Base-by-base conservation (phyloP, 2,329 filamentous ascomycete genomes). In the Gaeumannomyces tritici region DNA sequence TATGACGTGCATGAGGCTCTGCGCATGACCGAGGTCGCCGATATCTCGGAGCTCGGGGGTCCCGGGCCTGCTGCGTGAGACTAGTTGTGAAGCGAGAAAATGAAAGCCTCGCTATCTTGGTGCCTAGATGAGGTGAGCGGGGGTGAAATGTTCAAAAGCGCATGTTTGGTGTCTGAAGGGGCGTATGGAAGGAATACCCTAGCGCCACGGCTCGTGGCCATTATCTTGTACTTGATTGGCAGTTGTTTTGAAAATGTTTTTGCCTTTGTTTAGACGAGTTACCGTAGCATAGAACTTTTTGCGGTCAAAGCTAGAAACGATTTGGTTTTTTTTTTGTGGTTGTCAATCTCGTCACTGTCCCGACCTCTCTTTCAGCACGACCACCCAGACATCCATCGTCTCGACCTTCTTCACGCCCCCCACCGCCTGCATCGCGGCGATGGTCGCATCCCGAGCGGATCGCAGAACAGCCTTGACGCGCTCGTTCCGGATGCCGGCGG, bases 1-100 rank as follows among this genome's bases (percentile, higher is more conserved):
- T 80, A 83, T 28, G 88, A 90, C 67, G 92, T 98, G 1, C 87
- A 92, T 61, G 90, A 96, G 72, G 95, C 95, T 2, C 74, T 99
- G 68, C 83, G 87, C 61, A 77, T 93, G 78, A 91, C 89, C 0
- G 93, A 97, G 76, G 47, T 13, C 4, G 26, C 59, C 47, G 47
- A 35, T 13, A 18, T n/a, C 27, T 47, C 35, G n/a, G 59, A 61
- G 26, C 11, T 33, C 6, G 27, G 26, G 21, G 59, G 11, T 5
- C n/a, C 42, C 35, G 42, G 42, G 13, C 42, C 42, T 51, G n/a
- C 42, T 3, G 42, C 42, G 42, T 51, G 42, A 51, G n/a, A n/a
- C 7, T 51, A 4, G 18, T n/a, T 24, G 24, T 51, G 11, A n/a
- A 24, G n/a, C 11, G 42, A 42, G 21, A 51, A 24, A 24, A 8